Evolutionary conservation across 2,329 filamentous ascomycete genomes (phyloP).

Genomic region (Ophiostoma populinum): DNA sequence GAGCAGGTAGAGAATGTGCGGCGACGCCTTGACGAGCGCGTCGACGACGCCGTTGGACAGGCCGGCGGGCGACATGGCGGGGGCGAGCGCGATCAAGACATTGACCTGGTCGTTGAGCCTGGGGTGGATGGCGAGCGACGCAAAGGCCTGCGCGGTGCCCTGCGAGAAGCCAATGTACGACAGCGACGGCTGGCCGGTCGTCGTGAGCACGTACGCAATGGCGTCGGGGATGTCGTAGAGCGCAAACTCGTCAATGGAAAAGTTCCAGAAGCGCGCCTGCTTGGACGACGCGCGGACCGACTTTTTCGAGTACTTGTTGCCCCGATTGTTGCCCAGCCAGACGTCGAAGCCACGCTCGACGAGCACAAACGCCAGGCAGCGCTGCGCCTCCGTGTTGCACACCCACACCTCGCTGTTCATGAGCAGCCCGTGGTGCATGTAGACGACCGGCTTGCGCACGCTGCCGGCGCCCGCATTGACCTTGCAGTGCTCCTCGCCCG

Average conservation of each 20-base stretch:
- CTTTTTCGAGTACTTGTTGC: conserved; percentile 99
- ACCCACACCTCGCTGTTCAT: conserved; percentile 99
- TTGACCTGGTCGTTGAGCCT: conserved; percentile 84
- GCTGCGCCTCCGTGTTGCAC: conserved; percentile 68
- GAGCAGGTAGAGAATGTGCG: conserved; percentile 77
- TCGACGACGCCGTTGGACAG: conserved; percentile 82
- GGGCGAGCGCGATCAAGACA: conserved; percentile 88
- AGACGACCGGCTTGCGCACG: conserved; percentile 69
- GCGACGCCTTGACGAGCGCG: conserved; percentile 82
- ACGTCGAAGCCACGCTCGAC: conserved; percentile 90
- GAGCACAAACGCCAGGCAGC: conserved; percentile 74
- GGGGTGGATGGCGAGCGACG: conserved; percentile 79
- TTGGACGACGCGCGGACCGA: conserved; percentile 59
- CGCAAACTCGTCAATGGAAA: conserved; percentile 95
- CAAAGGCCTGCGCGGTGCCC: conserved; percentile 92
- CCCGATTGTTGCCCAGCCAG: conserved; percentile 94
- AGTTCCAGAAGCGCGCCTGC: conserved; percentile 77
- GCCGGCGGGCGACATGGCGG: conserved; percentile 89
- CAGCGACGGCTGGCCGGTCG: conserved; percentile 65
- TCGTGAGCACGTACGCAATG: conserved; percentile 77
- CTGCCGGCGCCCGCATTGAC: conserved; percentile 58
- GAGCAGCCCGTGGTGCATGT: conserved; percentile 85
- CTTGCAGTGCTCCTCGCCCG: conserved; percentile 60
- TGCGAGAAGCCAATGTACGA: conserved; percentile 97
- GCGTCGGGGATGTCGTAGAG: conserved; percentile 94